Conservation (phyloP, 345 rosid species). For the Hibiscus mutabilis region DNA sequence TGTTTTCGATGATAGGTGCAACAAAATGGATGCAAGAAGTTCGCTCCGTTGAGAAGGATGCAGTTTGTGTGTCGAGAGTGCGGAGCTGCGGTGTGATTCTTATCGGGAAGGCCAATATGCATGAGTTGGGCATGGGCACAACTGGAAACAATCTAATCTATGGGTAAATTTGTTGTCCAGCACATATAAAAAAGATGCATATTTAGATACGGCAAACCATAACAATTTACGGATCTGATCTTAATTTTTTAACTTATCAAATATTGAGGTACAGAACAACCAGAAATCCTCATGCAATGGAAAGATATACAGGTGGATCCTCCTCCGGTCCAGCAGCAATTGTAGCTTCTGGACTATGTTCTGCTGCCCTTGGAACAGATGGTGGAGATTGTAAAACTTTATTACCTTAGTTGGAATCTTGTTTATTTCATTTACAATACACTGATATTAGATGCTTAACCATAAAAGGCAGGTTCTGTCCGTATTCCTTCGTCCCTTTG, state of each 20-base stretch:
- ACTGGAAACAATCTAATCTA: constrained; percentile 89
- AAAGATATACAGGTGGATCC: constrained; percentile 92
- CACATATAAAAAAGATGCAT: neutral
- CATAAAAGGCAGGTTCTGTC: constrained; percentile 57
- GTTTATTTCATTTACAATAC: neutral
- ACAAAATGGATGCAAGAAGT: constrained; percentile 85
- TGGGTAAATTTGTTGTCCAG: constrained; percentile 45
- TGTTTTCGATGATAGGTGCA: constrained; percentile 44
- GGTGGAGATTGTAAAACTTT: constrained; percentile 71
- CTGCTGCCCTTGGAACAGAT: constrained; percentile 93
- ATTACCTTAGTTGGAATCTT: constrained; percentile 5
- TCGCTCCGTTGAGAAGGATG: constrained; percentile 55
- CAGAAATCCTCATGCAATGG: constrained; percentile 78
- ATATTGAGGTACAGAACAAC: constrained; percentile 53
- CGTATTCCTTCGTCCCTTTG: constrained; percentile 81
- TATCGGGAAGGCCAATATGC: constrained; percentile 90
- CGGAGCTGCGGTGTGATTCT: constrained; percentile 76
- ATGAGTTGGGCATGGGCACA: constrained; percentile 91
- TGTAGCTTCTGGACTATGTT: constrained; percentile 83
- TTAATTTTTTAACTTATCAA: neutral
- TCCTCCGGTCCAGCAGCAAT: constrained; percentile 93
- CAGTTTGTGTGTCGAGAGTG: constrained; percentile 61
- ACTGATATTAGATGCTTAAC: constrained; percentile 14
- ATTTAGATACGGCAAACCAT: neutral
- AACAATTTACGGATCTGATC: neutral